These are phyloP conservation scores for Epichloe coenophiala DNA, from an alignment of 2,329 filamentous ascomycete species.

Conservation along the genomic window DNA sequence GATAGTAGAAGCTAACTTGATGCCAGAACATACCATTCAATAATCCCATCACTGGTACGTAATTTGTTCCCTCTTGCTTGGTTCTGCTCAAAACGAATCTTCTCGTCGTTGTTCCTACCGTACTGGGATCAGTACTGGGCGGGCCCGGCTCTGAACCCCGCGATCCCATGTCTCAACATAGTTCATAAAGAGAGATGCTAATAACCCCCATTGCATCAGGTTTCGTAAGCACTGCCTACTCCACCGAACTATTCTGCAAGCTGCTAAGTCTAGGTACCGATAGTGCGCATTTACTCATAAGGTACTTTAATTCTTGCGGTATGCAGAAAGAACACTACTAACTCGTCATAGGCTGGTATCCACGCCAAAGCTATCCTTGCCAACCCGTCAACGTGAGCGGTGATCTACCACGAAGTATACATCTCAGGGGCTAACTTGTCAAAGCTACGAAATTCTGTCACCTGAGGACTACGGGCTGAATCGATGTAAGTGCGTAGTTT, in stretches of 20 bases:
- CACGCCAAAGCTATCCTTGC: slow-evolving; percentile 17
- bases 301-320: not conserved
- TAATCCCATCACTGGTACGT: slow-evolving; percentile 17
- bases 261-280: not conserved
- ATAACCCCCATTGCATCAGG: not conserved
- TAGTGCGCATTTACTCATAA: slow-evolving; percentile 2
- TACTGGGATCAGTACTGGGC: not conserved
- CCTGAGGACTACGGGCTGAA: slow-evolving; percentile 43
- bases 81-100: not conserved
- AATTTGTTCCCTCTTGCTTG: too few relatives aligned
- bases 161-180: not conserved
- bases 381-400: not conserved
- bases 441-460: slow-evolving; percentile 80
- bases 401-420: not conserved
- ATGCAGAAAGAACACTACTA: not conserved
- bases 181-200: not conserved
- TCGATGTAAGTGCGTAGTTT: not conserved
- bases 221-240: not conserved
- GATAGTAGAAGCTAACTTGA: not conserved
- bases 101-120: too few relatives aligned
- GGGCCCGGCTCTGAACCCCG: not conserved
- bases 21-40: slow-evolving; percentile 14
- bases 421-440: slow-evolving; percentile 1
- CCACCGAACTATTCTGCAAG: not conserved
- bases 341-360: slow-evolving; percentile 15